Evolutionary conservation across 2,329 filamentous ascomycete species (phyloP), one percentile per base, ranked within the genome.

Genomic region (Diplocarpon rosae): DNA sequence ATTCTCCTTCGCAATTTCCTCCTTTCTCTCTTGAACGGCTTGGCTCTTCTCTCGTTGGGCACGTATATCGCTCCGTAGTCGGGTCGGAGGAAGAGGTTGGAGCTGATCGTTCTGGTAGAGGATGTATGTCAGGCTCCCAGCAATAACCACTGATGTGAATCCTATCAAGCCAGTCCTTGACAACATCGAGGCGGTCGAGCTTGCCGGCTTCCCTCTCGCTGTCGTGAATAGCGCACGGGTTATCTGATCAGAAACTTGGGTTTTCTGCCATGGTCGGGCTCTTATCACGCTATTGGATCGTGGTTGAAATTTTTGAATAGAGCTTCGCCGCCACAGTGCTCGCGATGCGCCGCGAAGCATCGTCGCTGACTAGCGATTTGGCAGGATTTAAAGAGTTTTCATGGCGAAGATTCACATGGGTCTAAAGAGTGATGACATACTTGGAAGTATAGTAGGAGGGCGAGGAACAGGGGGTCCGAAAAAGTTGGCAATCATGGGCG

Each of bases 31-130:
- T 13, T 51, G 41, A 27, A 50, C 39, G n/a, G 46, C 43, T 30
- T 47, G 36, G 8, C 36, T 28, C 30, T 46, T 52, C 20, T 49
- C 31, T 42, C 53, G 43, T 20, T 56, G 46, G 2, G 53, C 51
- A 36, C 50, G 42, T 5, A 59, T 42, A 12, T 57, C 46, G 28
- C 50, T 49, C 16, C 58, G 55, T 15, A 53, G 30, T 43, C 47
- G 46, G 13, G 59, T 62, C 2, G 59, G 47, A 24, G 60, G 59
- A 9, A 61, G 48, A 28, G 59, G 58, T 37, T 62, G 60, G 12
- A 60, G 42, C 31, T 56, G 52, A 38, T 59, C 53, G 39, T 56
- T 61, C 31, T 46, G 44, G 39, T 59, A 59, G 5, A 62, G 54
- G 17, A 62, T 54, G 27, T 61, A 62, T 37, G 56, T 52, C 1